Conservation (phyloP, 306 rosid species). For the Glycine latifolia region DNA sequence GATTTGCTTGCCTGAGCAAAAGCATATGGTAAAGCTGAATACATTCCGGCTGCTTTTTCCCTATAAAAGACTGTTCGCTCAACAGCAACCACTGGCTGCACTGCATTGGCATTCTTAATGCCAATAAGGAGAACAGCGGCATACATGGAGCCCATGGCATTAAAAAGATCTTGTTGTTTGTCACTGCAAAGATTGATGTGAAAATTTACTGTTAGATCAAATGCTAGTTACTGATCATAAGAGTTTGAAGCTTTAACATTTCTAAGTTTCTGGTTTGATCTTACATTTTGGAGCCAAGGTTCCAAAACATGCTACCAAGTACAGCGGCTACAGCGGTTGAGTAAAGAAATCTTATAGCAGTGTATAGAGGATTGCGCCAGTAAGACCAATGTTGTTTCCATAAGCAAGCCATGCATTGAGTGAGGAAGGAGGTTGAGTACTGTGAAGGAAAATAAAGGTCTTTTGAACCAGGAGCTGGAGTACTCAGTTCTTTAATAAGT, state of each 20-base stretch:
- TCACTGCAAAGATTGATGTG: constrained; percentile 41
- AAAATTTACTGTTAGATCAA: constrained; percentile 17
- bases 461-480: too few species aligned
- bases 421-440: too few species aligned
- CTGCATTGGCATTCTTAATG: constrained; percentile 52
- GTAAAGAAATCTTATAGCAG: constrained; percentile 56
- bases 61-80: constrained; percentile 68
- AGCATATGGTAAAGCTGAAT: constrained; percentile 68
- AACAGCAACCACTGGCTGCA: constrained; percentile 61
- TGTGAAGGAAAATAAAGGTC: too few species aligned
- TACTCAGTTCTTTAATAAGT: too few species aligned
- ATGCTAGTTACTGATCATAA: too few species aligned
- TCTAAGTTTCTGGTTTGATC: constrained; percentile 31
- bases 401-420: too few species aligned
- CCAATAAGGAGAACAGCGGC: constrained; percentile 65
- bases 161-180: constrained; percentile 55
- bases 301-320: constrained; percentile 69
- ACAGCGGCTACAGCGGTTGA: constrained; percentile 47
- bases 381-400: constrained; percentile 72
- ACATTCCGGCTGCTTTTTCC: constrained; percentile 75
- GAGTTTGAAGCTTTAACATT: too few species aligned
- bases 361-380: constrained; percentile 69
- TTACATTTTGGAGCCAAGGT: constrained; percentile 70
- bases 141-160: constrained; percentile 74
- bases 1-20: constrained; percentile 59